A percentile compares a stretch with the other conserved stretches of the same genome.
phyloP scores from a whole-genome alignment of 371 early-diverging fungal species.

The Apophysomyces ossiformis region DNA sequence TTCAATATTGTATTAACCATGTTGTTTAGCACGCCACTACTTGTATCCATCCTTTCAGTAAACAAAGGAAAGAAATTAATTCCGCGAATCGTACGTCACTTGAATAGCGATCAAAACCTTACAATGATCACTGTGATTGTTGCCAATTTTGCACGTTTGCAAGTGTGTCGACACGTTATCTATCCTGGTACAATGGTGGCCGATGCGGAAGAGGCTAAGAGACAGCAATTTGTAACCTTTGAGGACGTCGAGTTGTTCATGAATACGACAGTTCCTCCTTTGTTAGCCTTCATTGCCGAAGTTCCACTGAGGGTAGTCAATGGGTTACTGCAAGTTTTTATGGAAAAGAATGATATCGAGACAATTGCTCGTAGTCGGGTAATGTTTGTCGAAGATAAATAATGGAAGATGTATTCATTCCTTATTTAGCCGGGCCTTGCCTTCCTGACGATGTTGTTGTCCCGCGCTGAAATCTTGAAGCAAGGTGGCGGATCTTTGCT shows the following conservation, averaged over 20 bases:
- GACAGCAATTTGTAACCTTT: constrained; percentile 42
- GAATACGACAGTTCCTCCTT: constrained; percentile 80
- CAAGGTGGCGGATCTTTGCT: constrained; percentile 72
- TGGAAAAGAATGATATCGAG: constrained; percentile 87
- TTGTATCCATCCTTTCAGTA: constrained; percentile 71
- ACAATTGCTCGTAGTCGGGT: constrained; percentile 83
- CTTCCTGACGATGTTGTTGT: constrained; percentile 87
- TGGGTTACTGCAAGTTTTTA: constrained; percentile 75
- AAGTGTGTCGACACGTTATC: constrained; percentile 78
- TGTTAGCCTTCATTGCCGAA: constrained; percentile 81
- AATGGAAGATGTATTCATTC: neutral
- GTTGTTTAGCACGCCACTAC: constrained; percentile 20
- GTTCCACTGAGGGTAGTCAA: constrained; percentile 82
- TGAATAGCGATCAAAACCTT: constrained; percentile 79
- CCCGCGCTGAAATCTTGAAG: constrained; percentile 88
- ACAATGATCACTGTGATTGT: constrained; percentile 78
- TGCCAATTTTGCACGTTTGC: constrained; percentile 81
- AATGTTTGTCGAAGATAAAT: neutral
- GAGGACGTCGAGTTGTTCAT: constrained; percentile 85
- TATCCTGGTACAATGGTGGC: constrained; percentile 55
- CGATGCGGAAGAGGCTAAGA: constrained; percentile 53
- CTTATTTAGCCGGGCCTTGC: constrained; percentile 75
- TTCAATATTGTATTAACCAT: constrained; percentile 1
- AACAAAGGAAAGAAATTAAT: constrained; percentile 88
- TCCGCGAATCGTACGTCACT: constrained; percentile 81